phyloP scores from a whole-genome alignment of 2,329 filamentous ascomycete genomes.

The Pseudogymnoascus sp. region DNA sequence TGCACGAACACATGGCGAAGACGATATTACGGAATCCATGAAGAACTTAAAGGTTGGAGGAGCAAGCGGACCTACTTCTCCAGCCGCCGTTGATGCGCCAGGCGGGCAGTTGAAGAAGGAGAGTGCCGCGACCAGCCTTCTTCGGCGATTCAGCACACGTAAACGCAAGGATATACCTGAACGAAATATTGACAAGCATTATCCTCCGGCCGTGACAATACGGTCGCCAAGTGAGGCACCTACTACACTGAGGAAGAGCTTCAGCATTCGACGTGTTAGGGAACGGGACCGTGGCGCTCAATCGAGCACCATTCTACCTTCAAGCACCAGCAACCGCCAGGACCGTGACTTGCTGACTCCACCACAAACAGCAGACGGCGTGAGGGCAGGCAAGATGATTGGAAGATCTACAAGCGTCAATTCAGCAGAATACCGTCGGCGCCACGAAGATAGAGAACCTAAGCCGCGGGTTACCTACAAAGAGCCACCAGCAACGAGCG shows the following conservation, averaged over 20 bases:
- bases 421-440: conserved; percentile 71
- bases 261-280: conserved; percentile 65
- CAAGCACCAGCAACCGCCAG: conserved; percentile 60
- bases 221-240: conserved; percentile 65
- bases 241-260: conserved; percentile 70
- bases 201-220: conserved; percentile 69
- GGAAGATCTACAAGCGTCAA: conserved; percentile 89
- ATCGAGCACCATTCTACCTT: conserved; percentile 43
- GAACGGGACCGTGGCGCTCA: conserved; percentile 42
- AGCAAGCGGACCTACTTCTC: conserved; percentile 38
- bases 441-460: conserved; percentile 49
- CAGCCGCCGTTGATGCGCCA: conserved; percentile 49
- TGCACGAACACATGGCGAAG: conserved; percentile 89
- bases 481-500: conserved; percentile 68
- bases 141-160: conserved; percentile 87
- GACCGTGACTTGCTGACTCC: conserved; percentile 74
- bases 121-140: conserved; percentile 73
- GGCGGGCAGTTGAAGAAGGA: conserved; percentile 69
- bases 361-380: conserved; percentile 54
- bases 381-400: conserved; percentile 59
- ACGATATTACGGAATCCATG: conserved; percentile 70
- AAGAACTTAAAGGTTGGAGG: conserved; percentile 56
- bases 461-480: conserved; percentile 44
- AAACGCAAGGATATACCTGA: conserved; percentile 59
- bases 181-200: conserved; percentile 56